These are phyloP conservation scores for Akanthomyces dipterigenus DNA, from an alignment of 2,329 filamentous ascomycete species.

Conservation along the genomic window DNA sequence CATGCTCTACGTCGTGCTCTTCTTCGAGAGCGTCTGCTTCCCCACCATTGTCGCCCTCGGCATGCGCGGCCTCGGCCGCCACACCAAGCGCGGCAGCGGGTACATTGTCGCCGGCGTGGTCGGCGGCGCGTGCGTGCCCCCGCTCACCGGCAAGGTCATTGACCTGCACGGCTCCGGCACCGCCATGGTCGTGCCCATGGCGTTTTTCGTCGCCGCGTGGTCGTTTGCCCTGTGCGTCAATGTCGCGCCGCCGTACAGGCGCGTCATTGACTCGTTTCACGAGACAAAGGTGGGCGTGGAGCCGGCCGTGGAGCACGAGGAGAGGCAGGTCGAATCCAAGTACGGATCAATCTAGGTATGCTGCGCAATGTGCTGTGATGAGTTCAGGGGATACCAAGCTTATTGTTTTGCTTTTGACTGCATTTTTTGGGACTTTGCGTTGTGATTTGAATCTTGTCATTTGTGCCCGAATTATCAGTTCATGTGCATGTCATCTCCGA, in stretches of 20 bases:
- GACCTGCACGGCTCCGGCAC: slow-evolving; percentile 54
- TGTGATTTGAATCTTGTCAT: background rate
- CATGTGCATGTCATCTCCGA: background rate
- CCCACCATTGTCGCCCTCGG: slow-evolving; percentile 74
- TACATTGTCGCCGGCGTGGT: slow-evolving; percentile 62
- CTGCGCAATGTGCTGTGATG: background rate
- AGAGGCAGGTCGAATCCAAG: slow-evolving; percentile 9
- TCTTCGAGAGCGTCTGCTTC: slow-evolving; percentile 77
- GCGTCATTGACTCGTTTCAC: slow-evolving; percentile 53
- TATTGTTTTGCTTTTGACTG: background rate
- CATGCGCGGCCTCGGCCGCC: slow-evolving; percentile 66
- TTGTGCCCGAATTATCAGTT: background rate
- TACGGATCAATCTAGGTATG: background rate
- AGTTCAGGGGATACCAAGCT: background rate
- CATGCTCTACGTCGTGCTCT: slow-evolving; percentile 64
- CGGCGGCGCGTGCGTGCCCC: slow-evolving; percentile 68
- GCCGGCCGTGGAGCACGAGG: slow-evolving; percentile 17
- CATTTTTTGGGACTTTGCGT: background rate
- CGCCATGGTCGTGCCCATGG: slow-evolving; percentile 60
- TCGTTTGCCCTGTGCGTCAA: slow-evolving; percentile 57
- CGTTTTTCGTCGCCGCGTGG: slow-evolving; percentile 51
- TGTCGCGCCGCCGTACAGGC: slow-evolving; percentile 56
- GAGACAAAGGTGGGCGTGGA: slow-evolving; percentile 37
- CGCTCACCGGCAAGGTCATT: slow-evolving; percentile 61
- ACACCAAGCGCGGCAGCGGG: slow-evolving; percentile 70